Evolutionary conservation across 1,284 basidiomycete genomes (phyloP).

Genomic region (Psilocybe mexicana): DNA sequence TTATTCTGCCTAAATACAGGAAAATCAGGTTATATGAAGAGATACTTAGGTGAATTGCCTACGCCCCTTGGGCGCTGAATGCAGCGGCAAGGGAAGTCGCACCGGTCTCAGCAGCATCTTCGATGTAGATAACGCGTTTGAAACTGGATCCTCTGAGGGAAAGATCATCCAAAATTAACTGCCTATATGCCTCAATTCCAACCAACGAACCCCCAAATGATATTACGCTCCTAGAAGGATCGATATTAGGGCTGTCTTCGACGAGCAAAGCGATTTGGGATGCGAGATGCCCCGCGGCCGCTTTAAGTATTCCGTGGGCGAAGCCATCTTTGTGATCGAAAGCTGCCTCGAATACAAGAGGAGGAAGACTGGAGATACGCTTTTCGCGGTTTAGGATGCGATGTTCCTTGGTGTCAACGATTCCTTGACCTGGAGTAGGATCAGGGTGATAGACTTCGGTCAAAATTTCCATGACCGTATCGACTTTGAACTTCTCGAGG

Average conservation of each 20-base stretch:
- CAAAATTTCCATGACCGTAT: conserved; percentile 61
- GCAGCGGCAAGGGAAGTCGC: conserved; percentile 50
- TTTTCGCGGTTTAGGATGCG: conserved; percentile 61
- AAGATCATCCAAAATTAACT: conserved; percentile 60
- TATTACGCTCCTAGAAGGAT: conserved; percentile 56
- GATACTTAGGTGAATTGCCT: neutral
- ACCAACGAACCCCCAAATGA: conserved; percentile 77
- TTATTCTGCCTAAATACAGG: too few species aligned
- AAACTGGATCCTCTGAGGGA: conserved; percentile 59
- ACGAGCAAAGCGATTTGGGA: conserved; percentile 62
- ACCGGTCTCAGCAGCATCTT: conserved; percentile 66
- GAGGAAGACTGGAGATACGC: conserved; percentile 69
- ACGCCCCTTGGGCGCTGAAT: conserved; percentile 3
- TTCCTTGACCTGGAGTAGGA: conserved; percentile 28
- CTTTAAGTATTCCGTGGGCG: conserved; percentile 56
- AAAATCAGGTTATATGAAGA: neutral
- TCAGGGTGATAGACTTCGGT: conserved; percentile 61
- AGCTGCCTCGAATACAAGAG: conserved; percentile 71
- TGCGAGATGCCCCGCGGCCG: conserved; percentile 54
- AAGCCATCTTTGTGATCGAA: conserved; percentile 64
- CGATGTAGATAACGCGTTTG: conserved; percentile 61
- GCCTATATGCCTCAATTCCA: conserved; percentile 57
- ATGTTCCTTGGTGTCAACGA: conserved; percentile 25
- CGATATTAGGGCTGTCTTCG: conserved; percentile 42
- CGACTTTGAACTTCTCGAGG: conserved; percentile 55